A percentile compares a stretch with the other conserved stretches of the same genome.
phyloP scores from a whole-genome alignment of 2,329 filamentous ascomycete species.

The Neofusicoccum sp. region DNA sequence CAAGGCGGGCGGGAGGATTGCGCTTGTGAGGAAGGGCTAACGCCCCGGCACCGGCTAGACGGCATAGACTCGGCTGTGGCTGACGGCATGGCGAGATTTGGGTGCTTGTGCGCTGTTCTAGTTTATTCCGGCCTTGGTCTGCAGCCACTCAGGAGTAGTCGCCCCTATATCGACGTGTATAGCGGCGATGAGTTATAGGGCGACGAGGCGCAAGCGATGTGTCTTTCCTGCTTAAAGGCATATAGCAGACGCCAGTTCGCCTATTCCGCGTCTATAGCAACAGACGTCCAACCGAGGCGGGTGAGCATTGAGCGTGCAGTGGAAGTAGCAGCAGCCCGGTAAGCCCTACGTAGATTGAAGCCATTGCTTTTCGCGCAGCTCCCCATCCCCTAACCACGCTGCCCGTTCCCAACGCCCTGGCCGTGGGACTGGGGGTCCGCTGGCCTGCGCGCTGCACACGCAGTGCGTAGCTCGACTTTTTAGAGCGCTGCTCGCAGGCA shows the following conservation, averaged over 20 bases:
- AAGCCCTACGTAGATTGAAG: slow-evolving; percentile 13
- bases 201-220: too few relatives aligned
- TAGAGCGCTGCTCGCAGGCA: background rate
- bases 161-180: background rate
- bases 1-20: slow-evolving; percentile 35
- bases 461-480: background rate
- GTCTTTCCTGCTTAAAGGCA: too few relatives aligned
- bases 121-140: background rate
- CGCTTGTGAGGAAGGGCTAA: slow-evolving; percentile 24
- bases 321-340: background rate
- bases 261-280: background rate
- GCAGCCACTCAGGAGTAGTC: background rate
- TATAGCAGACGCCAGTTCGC: background rate
- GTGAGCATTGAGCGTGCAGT: slow-evolving; percentile 7
- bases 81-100: background rate
- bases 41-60: background rate
- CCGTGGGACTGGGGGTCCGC: background rate
- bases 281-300: background rate
- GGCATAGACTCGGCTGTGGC: background rate
- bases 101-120: background rate
- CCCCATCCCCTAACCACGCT: background rate
- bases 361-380: background rate
- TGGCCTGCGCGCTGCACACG: background rate
- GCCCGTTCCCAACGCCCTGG: slow-evolving; percentile 5
- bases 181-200: too few relatives aligned